These are phyloP conservation scores for Emericellopsis atlantica DNA, from an alignment of 2,329 filamentous ascomycete genomes.

Conservation along the genomic window DNA sequence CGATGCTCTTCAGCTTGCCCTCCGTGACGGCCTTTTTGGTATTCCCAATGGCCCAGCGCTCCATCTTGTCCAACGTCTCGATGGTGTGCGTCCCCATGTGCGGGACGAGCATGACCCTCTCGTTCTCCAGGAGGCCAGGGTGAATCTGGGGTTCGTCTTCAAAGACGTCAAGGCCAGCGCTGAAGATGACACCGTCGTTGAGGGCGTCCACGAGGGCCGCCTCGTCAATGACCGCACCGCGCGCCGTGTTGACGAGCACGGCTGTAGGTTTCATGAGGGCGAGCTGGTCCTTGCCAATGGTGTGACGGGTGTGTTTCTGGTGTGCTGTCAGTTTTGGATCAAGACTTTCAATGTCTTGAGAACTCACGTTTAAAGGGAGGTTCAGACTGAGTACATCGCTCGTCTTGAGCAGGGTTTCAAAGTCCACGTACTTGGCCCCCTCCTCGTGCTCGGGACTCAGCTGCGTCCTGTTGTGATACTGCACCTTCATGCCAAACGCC, in stretches of 20 bases:
- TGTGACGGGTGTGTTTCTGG: constrained; percentile 55
- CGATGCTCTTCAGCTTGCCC: constrained; percentile 52
- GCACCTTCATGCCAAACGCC: constrained; percentile 62
- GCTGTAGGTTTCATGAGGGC: constrained; percentile 66
- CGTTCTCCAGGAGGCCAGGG: constrained; percentile 57
- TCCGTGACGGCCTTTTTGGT: constrained; percentile 48
- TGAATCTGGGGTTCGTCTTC: constrained; percentile 72
- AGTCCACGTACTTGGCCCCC: constrained; percentile 55
- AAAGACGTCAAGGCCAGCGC: constrained; percentile 68
- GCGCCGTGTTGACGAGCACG: constrained; percentile 71
- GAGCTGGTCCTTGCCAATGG: constrained; percentile 61
- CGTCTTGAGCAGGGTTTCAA: constrained; percentile 56
- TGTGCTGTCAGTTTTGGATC: neutral
- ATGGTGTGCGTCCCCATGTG: constrained; percentile 80
- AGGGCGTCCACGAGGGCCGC: constrained; percentile 64
- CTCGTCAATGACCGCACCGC: constrained; percentile 74
- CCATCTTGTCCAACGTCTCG: constrained; percentile 56
- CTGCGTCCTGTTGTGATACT: constrained; percentile 60
- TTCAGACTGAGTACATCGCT: constrained; percentile 75
- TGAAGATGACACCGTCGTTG: constrained; percentile 54
- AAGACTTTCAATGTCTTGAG: neutral
- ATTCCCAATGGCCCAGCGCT: constrained; percentile 64
- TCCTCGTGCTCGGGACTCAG: constrained; percentile 42
- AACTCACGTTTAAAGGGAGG: constrained; percentile 64
- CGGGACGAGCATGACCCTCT: constrained; percentile 61